Conservation (phyloP, 495 filamentous ascomycete species). For the Penicillium paxilli region DNA sequence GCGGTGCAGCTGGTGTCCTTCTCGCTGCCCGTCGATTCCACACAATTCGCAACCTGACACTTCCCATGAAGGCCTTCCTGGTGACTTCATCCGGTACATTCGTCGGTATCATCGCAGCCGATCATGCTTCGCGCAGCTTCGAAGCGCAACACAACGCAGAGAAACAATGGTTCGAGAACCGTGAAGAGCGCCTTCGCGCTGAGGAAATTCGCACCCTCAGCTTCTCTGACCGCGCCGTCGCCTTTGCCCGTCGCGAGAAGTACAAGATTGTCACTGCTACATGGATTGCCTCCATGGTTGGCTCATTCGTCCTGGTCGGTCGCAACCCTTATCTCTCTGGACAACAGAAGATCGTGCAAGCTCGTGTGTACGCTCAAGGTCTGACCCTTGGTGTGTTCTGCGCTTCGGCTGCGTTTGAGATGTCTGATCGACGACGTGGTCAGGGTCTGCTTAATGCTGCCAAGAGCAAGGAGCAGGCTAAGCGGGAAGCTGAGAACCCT, state of each 20-base stretch:
- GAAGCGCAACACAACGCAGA: slow-evolving; percentile 68
- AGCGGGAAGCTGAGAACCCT: slow-evolving; percentile 45
- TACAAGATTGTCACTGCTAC: slow-evolving; percentile 84
- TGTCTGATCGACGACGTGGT: slow-evolving; percentile 73
- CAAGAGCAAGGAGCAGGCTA: slow-evolving; percentile 68
- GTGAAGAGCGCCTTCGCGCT: slow-evolving; percentile 51
- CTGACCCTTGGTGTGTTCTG: slow-evolving; percentile 86
- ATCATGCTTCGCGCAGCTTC: slow-evolving; percentile 72
- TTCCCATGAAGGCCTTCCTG: slow-evolving; percentile 89
- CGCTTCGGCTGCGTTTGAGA: slow-evolving; percentile 87
- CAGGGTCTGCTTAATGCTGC: slow-evolving; percentile 52
- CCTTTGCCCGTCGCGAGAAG: slow-evolving; percentile 73
- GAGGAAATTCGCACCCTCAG: slow-evolving; percentile 51
- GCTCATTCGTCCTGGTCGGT: slow-evolving; percentile 73
- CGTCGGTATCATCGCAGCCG: slow-evolving; percentile 79
- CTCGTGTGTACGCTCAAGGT: slow-evolving; percentile 96
- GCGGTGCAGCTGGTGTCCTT: slow-evolving; percentile 64
- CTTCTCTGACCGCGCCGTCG: slow-evolving; percentile 52
- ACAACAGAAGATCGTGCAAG: slow-evolving; percentile 93
- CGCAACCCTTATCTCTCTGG: slow-evolving; percentile 74
- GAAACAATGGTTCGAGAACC: slow-evolving; percentile 64
- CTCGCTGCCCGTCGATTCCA: slow-evolving; percentile 63
- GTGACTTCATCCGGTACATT: slow-evolving; percentile 82
- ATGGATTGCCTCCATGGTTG: slow-evolving; percentile 82
- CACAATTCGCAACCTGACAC: slow-evolving; percentile 73